Conservation (phyloP, 179 eudicot species). For the Monotropa hypopitys region DNA sequence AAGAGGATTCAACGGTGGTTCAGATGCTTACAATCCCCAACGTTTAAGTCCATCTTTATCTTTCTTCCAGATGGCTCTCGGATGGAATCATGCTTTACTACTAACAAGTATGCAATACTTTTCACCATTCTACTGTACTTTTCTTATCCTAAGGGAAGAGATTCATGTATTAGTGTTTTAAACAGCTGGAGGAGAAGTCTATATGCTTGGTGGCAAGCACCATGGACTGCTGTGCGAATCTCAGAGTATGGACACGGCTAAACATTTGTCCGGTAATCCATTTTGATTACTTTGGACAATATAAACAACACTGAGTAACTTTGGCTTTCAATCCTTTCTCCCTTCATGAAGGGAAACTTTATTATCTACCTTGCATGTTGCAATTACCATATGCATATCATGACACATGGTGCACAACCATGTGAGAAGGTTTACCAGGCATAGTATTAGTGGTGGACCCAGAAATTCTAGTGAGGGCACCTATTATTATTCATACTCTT, state of each 20-base stretch:
- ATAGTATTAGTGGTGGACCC: too few relatives aligned
- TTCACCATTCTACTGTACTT: neutral
- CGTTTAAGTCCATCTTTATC: slow-evolving; percentile 19
- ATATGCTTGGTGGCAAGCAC: slow-evolving; percentile 68
- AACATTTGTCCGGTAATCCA: slow-evolving; percentile 32
- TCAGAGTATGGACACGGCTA: slow-evolving; percentile 17
- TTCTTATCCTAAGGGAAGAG: neutral
- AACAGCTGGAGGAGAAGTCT: slow-evolving; percentile 47
- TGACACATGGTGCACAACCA: neutral
- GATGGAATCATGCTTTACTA: slow-evolving; percentile 80
- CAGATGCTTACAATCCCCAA: slow-evolving; percentile 39
- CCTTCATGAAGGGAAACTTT: neutral
- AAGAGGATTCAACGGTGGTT: slow-evolving; percentile 44
- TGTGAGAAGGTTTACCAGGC: neutral
- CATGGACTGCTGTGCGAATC: slow-evolving; percentile 45
- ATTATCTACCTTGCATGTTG: neutral
- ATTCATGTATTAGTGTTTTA: slow-evolving; percentile 12
- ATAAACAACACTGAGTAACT: neutral
- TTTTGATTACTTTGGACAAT: neutral
- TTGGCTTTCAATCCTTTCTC: neutral
- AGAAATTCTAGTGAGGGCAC: too few relatives aligned
- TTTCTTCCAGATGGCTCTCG: slow-evolving; percentile 57
- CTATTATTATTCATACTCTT: too few relatives aligned
- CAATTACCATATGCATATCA: neutral
- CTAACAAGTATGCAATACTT: slow-evolving; percentile 38